Percentiles rank a stretch among this genome's conserved stretches.
phyloP scores from a whole-genome alignment of 805 yeast species.

The Pichia membranifaciens region DNA sequence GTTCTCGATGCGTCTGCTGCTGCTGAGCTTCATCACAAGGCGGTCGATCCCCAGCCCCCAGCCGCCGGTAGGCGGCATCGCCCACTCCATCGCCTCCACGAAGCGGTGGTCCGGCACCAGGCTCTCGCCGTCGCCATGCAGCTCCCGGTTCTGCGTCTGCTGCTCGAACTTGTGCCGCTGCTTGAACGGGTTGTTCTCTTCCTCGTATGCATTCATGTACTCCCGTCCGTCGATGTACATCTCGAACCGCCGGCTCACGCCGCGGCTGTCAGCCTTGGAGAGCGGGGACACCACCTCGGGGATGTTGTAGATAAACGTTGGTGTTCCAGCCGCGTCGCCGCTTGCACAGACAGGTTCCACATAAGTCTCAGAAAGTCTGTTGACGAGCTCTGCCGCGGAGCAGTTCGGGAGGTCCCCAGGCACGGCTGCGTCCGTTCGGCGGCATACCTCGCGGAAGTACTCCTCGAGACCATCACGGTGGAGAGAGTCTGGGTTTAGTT shows the following conservation, averaged over 20 bases:
- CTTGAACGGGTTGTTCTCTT: constrained; percentile 79
- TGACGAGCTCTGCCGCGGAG: constrained; percentile 22
- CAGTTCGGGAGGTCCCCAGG: constrained; percentile 22
- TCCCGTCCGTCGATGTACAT: constrained; percentile 76
- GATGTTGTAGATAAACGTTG: constrained; percentile 74
- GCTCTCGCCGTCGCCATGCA: constrained; percentile 50
- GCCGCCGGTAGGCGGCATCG: constrained; percentile 97
- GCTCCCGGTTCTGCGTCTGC: constrained; percentile 48
- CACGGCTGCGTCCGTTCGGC: no score
- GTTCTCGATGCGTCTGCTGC: constrained; percentile 59
- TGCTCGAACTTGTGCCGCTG: constrained; percentile 58
- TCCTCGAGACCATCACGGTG: background rate
- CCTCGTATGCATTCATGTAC: constrained; percentile 90
- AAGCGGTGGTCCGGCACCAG: constrained; percentile 67
- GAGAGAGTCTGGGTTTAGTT: background rate
- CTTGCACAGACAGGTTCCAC: constrained; percentile 57
- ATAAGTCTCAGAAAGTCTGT: constrained; percentile 30
- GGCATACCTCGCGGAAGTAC: background rate
- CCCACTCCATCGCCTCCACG: constrained; percentile 78
- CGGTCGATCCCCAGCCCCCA: constrained; percentile 96
- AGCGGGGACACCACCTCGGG: constrained; percentile 85
- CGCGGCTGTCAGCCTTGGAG: constrained; percentile 54
- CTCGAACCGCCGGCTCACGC: constrained; percentile 54
- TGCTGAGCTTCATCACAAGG: constrained; percentile 70
- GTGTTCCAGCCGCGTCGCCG: constrained; percentile 33